Base-by-base conservation (phyloP, 2,329 filamentous ascomycete species). In the Hypoxylon sp. region DNA sequence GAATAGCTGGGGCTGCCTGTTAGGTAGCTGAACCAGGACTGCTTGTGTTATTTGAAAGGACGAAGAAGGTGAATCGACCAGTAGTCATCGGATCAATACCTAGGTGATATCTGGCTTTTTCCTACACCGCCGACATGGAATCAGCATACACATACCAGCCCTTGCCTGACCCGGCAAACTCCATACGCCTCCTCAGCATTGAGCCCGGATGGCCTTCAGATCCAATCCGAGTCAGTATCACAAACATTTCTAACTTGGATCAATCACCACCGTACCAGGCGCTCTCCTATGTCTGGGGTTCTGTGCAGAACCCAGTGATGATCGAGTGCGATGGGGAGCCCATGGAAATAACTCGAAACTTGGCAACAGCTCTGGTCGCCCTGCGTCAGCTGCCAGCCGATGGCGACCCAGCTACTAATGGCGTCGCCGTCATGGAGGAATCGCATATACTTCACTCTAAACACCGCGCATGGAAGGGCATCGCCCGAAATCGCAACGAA, bases 211-310 rank as follows among this genome's bases (percentile, higher is more conserved):
- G 53, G 53, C 53, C 53, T 28, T 48, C 53, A n/a, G 53, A 57
- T 20, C 42, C 30, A 30, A 57, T 57, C 16, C 32, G 33, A 18
- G n/a, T 49, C 20, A 48, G 36, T 16, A 48, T 49, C 14, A 26
- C 12, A 38, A 5, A 14, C n/a, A 16, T 57, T 28, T 22, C 53
- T 40, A 20, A 57, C 16, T 20, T 48, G 22, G 28, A 57, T 22
- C 22, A 40, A 30, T 38, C 53, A 2, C 53, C 53, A 12, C 20
- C 30, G 24, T 57, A 57, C n/a, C 30, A 49, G 11, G 53, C 53
- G 7, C 53, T 57, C 26, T 57, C 53, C 4, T 57, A 57, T 32
- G 53, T 57, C 16, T 57, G 53, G 53, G 53, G 53, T 48, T 38
- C 44, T 30, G 32, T 38, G 12, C 14, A 48, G 18, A 42, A 57